Evolutionary conservation across 495 filamentous ascomycete species (phyloP).

Genomic region (Rhizodiscina lignyota): DNA sequence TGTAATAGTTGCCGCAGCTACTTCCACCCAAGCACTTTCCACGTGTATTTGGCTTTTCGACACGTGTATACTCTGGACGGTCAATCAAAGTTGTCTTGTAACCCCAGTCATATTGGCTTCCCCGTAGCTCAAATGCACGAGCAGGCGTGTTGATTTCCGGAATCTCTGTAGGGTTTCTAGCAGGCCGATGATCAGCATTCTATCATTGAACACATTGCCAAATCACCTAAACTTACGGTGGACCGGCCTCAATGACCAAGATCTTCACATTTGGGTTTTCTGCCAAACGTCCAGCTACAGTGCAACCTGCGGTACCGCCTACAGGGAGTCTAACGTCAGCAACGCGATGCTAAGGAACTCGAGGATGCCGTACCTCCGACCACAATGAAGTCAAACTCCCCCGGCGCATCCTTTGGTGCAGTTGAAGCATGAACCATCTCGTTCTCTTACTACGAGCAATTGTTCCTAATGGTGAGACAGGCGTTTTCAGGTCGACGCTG

Average conservation of each 20-base stretch:
- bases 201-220: constrained; percentile 7
- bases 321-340: background rate
- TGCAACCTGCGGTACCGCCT: constrained; percentile 37
- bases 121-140: constrained; percentile 25
- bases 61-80: constrained; percentile 39
- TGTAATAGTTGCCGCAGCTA: constrained; percentile 32
- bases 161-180: constrained; percentile 22
- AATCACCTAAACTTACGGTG: constrained; percentile 12
- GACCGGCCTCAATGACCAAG: constrained; percentile 35
- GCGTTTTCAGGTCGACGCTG: too few relatives aligned
- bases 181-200: background rate
- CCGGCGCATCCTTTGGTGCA: background rate
- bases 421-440: background rate
- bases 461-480: too few relatives aligned
- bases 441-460: too few relatives aligned
- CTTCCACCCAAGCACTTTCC: constrained; percentile 38
- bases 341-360: background rate
- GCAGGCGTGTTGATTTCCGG: constrained; percentile 29
- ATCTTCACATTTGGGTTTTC: constrained; percentile 33
- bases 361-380: constrained; percentile 28
- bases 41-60: constrained; percentile 42
- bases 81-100: constrained; percentile 50
- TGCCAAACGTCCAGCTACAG: constrained; percentile 41
- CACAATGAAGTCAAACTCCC: constrained; percentile 30
- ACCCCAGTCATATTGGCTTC: constrained; percentile 39